Percentiles rank a stretch among this genome's conserved stretches.
Conservation (phyloP, 371 early-diverging fungal genomes). For the Mucor plumbeus region DNA sequence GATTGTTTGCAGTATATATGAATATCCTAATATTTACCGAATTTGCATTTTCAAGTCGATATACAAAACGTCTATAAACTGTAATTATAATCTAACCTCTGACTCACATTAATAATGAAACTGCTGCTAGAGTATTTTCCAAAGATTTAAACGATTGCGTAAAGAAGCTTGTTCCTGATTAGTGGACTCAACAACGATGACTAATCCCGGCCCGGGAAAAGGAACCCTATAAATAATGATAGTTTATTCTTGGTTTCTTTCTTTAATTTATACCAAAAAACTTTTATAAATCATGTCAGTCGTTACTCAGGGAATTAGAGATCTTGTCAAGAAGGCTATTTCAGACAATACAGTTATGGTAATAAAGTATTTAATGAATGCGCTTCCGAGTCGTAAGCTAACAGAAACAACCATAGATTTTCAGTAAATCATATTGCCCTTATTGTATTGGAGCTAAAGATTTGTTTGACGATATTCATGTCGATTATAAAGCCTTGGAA, state of each 20-base stretch:
- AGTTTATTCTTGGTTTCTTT: too few relatives aligned
- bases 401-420: conserved; percentile 51
- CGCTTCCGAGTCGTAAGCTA: background rate
- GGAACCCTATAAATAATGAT: too few relatives aligned
- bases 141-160: background rate
- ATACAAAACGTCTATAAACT: background rate
- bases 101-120: too few relatives aligned
- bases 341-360: conserved; percentile 50
- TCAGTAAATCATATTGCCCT: conserved; percentile 89
- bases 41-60: too few relatives aligned
- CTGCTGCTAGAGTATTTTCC: background rate
- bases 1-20: too few relatives aligned
- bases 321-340: conserved; percentile 47
- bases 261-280: too few relatives aligned
- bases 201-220: conserved; percentile 4
- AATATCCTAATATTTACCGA: too few relatives aligned
- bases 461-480: conserved; percentile 58
- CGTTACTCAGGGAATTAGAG: conserved; percentile 34
- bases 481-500: conserved; percentile 61
- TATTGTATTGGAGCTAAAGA: conserved; percentile 80
- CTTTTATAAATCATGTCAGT: conserved; percentile 20
- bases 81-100: background rate
- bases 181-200: background rate
- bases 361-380: background rate
- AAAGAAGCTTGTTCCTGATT: conserved; percentile 2